Conservation (phyloP, 352 stramenopile genomes). For the Stramenopiles sp. region DNA sequence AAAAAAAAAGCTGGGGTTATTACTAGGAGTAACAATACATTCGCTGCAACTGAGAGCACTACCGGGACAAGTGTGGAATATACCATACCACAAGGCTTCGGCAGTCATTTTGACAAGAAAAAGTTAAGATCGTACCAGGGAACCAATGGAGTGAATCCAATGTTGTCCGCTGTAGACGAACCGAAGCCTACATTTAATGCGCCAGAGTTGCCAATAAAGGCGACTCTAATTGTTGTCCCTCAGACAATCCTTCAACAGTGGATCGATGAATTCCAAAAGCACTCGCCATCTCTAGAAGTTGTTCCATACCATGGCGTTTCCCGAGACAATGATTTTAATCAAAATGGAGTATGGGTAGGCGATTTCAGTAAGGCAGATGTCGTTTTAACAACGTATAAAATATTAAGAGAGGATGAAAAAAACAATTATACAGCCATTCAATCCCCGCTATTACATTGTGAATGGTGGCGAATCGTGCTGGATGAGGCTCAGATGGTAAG, state of each 20-base stretch:
- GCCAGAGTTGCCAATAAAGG: slow-evolving; percentile 33
- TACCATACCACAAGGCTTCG: background rate
- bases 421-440: slow-evolving; percentile 58
- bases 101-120: background rate
- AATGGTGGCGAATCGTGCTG: slow-evolving; percentile 66
- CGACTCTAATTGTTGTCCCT: slow-evolving; percentile 75
- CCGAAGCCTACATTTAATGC: slow-evolving; percentile 18
- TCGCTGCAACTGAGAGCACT: too few relatives aligned
- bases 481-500: slow-evolving; percentile 78
- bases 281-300: slow-evolving; percentile 31
- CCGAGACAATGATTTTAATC: slow-evolving; percentile 10
- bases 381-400: slow-evolving; percentile 68
- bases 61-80: too few relatives aligned
- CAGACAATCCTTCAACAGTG: slow-evolving; percentile 68
- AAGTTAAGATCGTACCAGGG: background rate
- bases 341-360: slow-evolving; percentile 8
- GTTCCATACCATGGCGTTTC: slow-evolving; percentile 32
- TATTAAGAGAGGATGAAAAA: slow-evolving; percentile 41
- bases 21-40: background rate
- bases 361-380: slow-evolving; percentile 47
- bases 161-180: too few relatives aligned
- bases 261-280: slow-evolving; percentile 52
- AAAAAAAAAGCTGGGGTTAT: background rate
- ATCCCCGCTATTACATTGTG: slow-evolving; percentile 56
- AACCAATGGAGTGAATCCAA: too few relatives aligned